Base-by-base conservation (phyloP, 2,329 filamentous ascomycete species). In the Pezicula radicicola region DNA sequence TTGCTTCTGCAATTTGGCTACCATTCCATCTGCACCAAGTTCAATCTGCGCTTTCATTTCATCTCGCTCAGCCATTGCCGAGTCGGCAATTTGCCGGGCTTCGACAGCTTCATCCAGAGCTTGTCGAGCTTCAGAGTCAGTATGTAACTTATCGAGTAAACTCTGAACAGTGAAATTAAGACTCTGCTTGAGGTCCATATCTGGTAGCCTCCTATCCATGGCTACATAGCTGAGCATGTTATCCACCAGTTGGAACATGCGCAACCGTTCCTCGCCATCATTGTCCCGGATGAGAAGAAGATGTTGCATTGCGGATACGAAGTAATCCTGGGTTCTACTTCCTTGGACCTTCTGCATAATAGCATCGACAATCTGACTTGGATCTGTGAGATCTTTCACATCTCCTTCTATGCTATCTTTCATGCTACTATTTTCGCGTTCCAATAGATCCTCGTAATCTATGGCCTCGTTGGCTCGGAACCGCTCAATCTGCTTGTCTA, bases 161-260 rank as follows among this genome's bases (percentile, higher is more conserved):
- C 84, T 96, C 73, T 97, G 94, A 9, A 99, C 94, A 0, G 93
- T 97, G 65, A 97, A 97, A 69, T 96, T 97, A 59, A 99, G 81
- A 66, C 91, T 96, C 70, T 97, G 93, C 75, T 97, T 97, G 54
- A 99, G 81, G 69, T 99, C 94, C 85, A 97, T 93, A 70, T 99
- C 93, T 37, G 94, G 94, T 58, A 97, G 72, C 57, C 94, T 83
- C 66, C 94, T 84, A 70, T 99, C 94, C 93, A 99, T 99, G 63
- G 93, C 93, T 56, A 99, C 93, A 70, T 97, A 97, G 71, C 91
- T 96, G 59, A 99, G 84, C 91, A 97, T 97, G n/a, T 90, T 87
- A 71, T 99, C 94, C 27, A 97, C 92, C 27, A 99, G 83, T 75
- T 97, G 94, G 73, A 97, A 99, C 87, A 97, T 94, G 46, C 91